Evolutionary conservation across 805 yeast genomes (phyloP), one percentile per base, ranked within the genome.

Genomic region (Pichia manshurica): DNA sequence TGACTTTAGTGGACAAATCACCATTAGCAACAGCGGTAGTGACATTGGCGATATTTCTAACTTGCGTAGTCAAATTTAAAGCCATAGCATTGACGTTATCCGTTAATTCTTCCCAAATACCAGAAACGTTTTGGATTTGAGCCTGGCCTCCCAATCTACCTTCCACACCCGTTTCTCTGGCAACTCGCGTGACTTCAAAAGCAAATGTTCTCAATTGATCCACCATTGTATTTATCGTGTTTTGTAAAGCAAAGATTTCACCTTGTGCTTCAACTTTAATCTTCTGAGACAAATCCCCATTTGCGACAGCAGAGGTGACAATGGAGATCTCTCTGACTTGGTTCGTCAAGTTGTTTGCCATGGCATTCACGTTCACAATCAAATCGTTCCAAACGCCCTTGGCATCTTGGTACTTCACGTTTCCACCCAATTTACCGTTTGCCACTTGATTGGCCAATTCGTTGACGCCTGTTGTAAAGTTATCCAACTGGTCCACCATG

Each of bases 1-100:
- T 82, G 42, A 85, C 91, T 62, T 84, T 84, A 53, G 86, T 85
- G 3, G 87, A 79, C 55, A 85, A 69, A 57, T 85, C 91, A 50
- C 95, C 95, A 53, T 82, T 77, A 33, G 93, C 93, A 28, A 85
- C 95, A 3, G 95, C 93, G 13, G 93, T 85, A 7, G 95, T 86
- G 50, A 85, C 95, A 57, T 84, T 84, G 44, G 95, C 95, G 55
- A 85, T 86, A 61, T 85, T 84, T 67, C 95, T 77, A 52, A 87
- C 95, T 65, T 87, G 96, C 36, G 88, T 87, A 1, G 96, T 87
- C 59, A 87, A 73, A 63, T 87, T 87, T 40, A 83, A 71, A 19
- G 96, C 95, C 96, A 87, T 87, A 37, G 95, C 91, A 62, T 87
- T 87, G 48, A 87, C 87, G 57, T 87, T 87, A 63, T 87, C 96